phyloP scores from a whole-genome alignment of 768 basidiomycete genomes.

The Bullera alba region DNA sequence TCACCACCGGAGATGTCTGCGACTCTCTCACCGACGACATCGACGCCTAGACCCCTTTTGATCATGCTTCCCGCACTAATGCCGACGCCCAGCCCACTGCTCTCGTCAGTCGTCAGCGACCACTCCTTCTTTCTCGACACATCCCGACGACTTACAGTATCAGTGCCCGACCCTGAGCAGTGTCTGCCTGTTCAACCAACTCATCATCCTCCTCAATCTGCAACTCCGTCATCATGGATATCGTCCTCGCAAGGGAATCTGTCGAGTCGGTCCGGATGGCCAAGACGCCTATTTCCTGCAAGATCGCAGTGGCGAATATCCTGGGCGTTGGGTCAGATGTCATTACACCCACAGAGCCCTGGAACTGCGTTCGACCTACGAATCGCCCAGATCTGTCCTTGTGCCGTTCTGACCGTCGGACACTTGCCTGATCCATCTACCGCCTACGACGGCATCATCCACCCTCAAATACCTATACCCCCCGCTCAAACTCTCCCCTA shows the following conservation, averaged over 20 bases:
- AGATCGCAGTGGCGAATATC: slow-evolving; percentile 72
- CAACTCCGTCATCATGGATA: slow-evolving; percentile 42
- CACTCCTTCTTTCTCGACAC: too few relatives aligned
- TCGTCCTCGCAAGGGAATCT: slow-evolving; percentile 25
- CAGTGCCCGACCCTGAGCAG: slow-evolving; percentile 8
- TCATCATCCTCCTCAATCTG: slow-evolving; percentile 47
- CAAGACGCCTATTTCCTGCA: slow-evolving; percentile 78
- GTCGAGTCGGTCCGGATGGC: slow-evolving; percentile 51
- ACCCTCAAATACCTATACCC: slow-evolving; percentile 51
- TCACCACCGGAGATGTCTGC: background rate
- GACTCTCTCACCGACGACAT: slow-evolving; percentile 54
- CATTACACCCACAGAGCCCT: too few relatives aligned
- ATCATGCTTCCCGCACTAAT: slow-evolving; percentile 70
- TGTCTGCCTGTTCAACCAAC: slow-evolving; percentile 61
- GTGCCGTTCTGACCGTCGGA: slow-evolving; percentile 47
- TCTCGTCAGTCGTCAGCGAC: background rate
- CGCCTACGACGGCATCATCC: slow-evolving; percentile 56
- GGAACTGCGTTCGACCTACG: too few relatives aligned
- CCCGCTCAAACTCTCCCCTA: slow-evolving; percentile 57
- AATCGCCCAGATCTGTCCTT: slow-evolving; percentile 53
- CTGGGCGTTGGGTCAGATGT: too few relatives aligned
- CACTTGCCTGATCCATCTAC: slow-evolving; percentile 65
- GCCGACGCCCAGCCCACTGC: slow-evolving; percentile 81
- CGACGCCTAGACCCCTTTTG: slow-evolving; percentile 62
- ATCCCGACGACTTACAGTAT: slow-evolving; percentile 15